These are phyloP conservation scores for Ramularia endophylla DNA, from an alignment of 2,329 filamentous ascomycete species.

Conservation along the genomic window DNA sequence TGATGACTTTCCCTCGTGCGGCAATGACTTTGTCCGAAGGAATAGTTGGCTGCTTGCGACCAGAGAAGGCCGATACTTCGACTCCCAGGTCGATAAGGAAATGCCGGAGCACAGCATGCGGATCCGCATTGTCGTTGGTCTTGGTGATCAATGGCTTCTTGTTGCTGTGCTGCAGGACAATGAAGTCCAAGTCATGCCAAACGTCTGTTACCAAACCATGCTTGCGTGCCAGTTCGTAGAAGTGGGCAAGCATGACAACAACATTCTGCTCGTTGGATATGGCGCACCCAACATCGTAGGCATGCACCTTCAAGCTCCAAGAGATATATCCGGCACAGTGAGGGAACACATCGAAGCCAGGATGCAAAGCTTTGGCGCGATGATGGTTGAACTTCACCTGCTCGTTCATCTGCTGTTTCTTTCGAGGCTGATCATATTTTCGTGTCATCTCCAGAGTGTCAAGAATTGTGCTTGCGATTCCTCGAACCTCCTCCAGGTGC, in stretches of 20 bases:
- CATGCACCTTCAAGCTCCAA: background rate
- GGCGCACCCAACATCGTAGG: background rate
- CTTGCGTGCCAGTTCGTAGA: background rate
- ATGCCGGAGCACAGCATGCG: background rate
- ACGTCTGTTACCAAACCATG: background rate
- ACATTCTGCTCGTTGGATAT: background rate
- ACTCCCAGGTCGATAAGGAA: slow-evolving; percentile 2
- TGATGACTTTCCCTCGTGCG: too few species aligned
- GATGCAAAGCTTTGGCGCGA: background rate
- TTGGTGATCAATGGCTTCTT: slow-evolving; percentile 2
- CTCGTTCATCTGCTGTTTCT: too few species aligned
- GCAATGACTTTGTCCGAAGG: background rate
- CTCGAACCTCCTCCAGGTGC: too few species aligned
- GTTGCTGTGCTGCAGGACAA: slow-evolving; percentile 1
- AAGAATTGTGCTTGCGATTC: too few species aligned
- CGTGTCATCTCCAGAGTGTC: too few species aligned
- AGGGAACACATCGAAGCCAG: background rate
- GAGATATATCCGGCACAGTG: slow-evolving; percentile 1
- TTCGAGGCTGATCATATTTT: too few species aligned
- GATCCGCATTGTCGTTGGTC: background rate
- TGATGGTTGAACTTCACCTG: background rate
- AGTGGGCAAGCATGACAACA: slow-evolving; percentile 1
- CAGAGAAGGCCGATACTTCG: background rate
- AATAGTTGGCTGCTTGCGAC: background rate
- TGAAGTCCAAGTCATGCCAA: slow-evolving; percentile 2